Evolutionary conservation across 306 rosid species (phyloP).

Genomic region (peach (Prunus persica)): DNA sequence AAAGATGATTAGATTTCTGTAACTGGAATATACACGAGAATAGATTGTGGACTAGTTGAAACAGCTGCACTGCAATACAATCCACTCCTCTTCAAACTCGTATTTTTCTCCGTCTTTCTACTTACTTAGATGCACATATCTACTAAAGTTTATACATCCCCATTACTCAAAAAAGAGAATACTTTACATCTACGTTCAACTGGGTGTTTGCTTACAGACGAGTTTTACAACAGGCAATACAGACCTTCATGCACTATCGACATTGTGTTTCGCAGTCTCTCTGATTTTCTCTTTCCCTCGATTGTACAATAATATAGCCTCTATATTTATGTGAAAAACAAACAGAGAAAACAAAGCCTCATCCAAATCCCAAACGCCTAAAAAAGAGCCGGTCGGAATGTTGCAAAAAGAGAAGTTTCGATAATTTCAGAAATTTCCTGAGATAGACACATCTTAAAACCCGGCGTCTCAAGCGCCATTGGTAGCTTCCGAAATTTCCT

Average conservation of each 20-base stretch:
- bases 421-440: not conserved
- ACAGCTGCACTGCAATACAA: not conserved
- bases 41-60: not conserved
- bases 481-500: slow-evolving; percentile 52
- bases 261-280: not conserved
- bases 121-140: not conserved
- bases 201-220: not conserved
- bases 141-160: not conserved
- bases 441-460: not conserved
- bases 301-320: slow-evolving; percentile 36
- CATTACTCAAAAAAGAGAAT: not conserved
- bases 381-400: slow-evolving; percentile 39
- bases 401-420: not conserved
- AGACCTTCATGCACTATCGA: not conserved
- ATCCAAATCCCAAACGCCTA: slow-evolving; percentile 29
- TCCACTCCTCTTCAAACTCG: not conserved
- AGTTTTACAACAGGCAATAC: not conserved
- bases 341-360: slow-evolving; percentile 32
- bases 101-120: not conserved
- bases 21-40: not conserved
- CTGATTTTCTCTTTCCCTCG: slow-evolving; percentile 31
- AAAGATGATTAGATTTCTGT: not conserved
- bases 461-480: slow-evolving; percentile 41
- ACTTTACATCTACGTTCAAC: not conserved
- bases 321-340: slow-evolving; percentile 31